A percentile compares a stretch with the other conserved stretches of the same genome.
phyloP scores from a whole-genome alignment of 2,329 filamentous ascomycete species.

The Neonectria neomacrospora region DNA sequence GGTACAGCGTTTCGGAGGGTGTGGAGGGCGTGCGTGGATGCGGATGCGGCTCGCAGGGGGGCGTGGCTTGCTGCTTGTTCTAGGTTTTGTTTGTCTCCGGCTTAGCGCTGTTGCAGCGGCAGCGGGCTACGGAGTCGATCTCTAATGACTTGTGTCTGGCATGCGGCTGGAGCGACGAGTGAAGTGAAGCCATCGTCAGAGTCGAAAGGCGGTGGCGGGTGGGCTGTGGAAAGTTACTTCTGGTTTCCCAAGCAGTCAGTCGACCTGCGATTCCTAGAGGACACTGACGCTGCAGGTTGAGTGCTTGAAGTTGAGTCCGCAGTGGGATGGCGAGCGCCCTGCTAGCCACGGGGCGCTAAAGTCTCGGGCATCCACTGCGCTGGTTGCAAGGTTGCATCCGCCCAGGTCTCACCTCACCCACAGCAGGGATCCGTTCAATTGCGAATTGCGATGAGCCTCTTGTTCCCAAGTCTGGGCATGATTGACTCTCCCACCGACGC shows the following conservation, averaged over 20 bases:
- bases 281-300: not conserved
- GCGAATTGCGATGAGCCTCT: not conserved
- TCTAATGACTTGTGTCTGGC: not conserved
- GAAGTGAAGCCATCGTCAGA: not conserved
- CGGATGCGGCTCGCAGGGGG: not conserved
- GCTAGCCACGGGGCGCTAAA: slow-evolving; percentile 8
- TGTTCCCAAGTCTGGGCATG: not conserved
- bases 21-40: not conserved
- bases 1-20: not conserved
- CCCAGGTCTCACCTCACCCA: not conserved
- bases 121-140: not conserved
- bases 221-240: not conserved
- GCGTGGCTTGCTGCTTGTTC: not conserved
- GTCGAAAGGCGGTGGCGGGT: not conserved
- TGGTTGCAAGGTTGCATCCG: slow-evolving; percentile 15
- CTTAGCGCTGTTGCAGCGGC: not conserved
- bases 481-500: not conserved
- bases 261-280: too few relatives aligned
- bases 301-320: slow-evolving; percentile 2
- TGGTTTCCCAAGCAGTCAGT: not conserved
- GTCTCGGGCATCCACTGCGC: slow-evolving; percentile 4
- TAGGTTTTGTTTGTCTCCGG: not conserved
- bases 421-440: not conserved
- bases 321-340: not conserved
- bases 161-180: not conserved